Percentiles rank a stretch among this genome's conserved stretches.
These are phyloP conservation scores for Penicillium waksmanii DNA, from an alignment of 495 filamentous ascomycete genomes.

Conservation along the genomic window DNA sequence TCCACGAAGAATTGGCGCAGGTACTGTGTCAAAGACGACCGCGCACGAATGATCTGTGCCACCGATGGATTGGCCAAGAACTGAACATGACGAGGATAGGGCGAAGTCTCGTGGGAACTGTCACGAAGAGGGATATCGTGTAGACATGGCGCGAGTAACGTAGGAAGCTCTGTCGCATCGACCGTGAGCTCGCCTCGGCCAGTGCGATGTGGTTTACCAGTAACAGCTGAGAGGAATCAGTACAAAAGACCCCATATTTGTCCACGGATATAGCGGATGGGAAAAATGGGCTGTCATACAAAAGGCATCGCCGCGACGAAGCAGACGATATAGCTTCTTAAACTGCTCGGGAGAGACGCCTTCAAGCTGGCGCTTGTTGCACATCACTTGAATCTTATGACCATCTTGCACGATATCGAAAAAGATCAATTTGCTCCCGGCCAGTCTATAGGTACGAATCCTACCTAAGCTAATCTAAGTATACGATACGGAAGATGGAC, in stretches of 20 bases:
- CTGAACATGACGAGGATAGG: conserved; percentile 75
- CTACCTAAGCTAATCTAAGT: conserved; percentile 66
- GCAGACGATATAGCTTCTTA: conserved; percentile 58
- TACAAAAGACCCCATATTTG: neutral
- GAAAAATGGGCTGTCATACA: conserved; percentile 54
- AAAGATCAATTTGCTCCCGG: conserved; percentile 78
- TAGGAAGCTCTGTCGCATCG: conserved; percentile 64
- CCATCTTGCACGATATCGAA: conserved; percentile 76
- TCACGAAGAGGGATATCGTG: conserved; percentile 72
- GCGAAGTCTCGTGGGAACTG: conserved; percentile 65
- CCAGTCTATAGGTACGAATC: conserved; percentile 59
- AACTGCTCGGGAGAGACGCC: conserved; percentile 53
- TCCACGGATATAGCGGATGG: too few relatives aligned
- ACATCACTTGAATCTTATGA: conserved; percentile 70
- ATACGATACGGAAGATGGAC: conserved; percentile 32
- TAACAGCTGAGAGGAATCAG: conserved; percentile 54
- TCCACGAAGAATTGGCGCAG: conserved; percentile 74
- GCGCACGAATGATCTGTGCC: conserved; percentile 70
- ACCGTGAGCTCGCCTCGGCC: conserved; percentile 78
- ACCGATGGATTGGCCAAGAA: conserved; percentile 70
- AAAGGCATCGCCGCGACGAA: conserved; percentile 77
- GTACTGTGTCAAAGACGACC: conserved; percentile 73
- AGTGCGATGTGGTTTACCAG: conserved; percentile 73
- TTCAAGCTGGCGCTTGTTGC: conserved; percentile 62
- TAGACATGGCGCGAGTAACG: conserved; percentile 74